Base-by-base conservation (phyloP, 1,139 yeast species). In the Zygoascus meyerae region DNA sequence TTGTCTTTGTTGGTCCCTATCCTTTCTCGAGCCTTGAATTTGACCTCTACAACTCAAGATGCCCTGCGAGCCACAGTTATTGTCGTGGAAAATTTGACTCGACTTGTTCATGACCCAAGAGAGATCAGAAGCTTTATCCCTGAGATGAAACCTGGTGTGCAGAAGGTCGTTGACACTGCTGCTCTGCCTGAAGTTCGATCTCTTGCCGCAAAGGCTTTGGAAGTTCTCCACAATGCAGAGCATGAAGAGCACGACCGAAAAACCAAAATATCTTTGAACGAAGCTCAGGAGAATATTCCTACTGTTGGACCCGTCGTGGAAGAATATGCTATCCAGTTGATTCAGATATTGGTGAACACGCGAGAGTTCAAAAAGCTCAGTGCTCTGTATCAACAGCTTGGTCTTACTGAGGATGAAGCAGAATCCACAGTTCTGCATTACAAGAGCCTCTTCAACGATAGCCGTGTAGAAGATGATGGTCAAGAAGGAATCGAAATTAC, bases 171-270 rank as follows among this genome's bases (percentile, higher is more conserved):
- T 46, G 79, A 86, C 49, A 85, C 92, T 48, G 97, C 97, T 34
- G 84, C 97, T 8, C 75, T 86, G 62, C 98, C 98, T 34, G 98
- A 92, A 69, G 97, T 92, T 46, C 84, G 98, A 75, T 95, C 85
- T 57, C 74, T 92, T 61, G 97, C 97, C 34, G 75, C 74, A 40
- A 92, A 87, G 69, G 97, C 98, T 2, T 73, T 83, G 51, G 66
- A 70, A 29, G 97, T 90, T 35, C 73, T 92, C 61, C 78, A 80
- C 61, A 94, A 83, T 52, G 97, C 96, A 53, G 86, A 83, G 58
- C 74, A 72, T 18, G 66, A 66, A 38, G 85, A 81, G 58, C 86
- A 86, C 52, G 75, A 75, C 55, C 83, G 83, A 73, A 90, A 84
- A 59, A 92, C 94, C 47, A 78, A 89, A 67, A 74, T 86, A 52